A percentile compares a stretch with the other conserved stretches of the same genome.
These are phyloP conservation scores for Fraxinus sp. DNA, from an alignment of 305 asterid genomes.

Conservation along the genomic window DNA sequence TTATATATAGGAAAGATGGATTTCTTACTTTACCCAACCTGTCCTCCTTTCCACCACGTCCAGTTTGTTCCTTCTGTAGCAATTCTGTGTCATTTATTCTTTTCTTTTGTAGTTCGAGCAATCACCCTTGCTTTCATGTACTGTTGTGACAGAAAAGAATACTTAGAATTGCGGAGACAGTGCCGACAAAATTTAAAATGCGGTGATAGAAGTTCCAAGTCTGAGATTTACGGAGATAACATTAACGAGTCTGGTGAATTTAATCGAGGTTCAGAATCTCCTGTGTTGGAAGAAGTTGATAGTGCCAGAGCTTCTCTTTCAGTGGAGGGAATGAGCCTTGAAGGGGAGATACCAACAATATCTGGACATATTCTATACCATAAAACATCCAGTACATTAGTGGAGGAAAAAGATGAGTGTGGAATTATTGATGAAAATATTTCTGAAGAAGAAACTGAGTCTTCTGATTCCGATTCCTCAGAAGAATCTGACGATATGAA, in stretches of 20 bases:
- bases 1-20: neutral
- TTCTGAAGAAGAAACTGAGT: slow-evolving; percentile 51
- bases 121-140: slow-evolving; percentile 9
- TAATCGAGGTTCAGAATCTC: slow-evolving; percentile 45
- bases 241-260: slow-evolving; percentile 45
- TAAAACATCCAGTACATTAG: slow-evolving; percentile 22
- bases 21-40: neutral
- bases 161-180: slow-evolving; percentile 56
- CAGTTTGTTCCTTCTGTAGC: neutral
- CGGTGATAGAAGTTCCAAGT: slow-evolving; percentile 42
- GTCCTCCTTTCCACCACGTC: neutral
- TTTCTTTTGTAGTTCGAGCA: neutral
- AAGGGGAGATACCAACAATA: slow-evolving; percentile 25
- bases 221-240: slow-evolving; percentile 45
- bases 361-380: slow-evolving; percentile 5
- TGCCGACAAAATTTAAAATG: slow-evolving; percentile 55
- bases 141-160: slow-evolving; percentile 57
- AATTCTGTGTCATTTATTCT: neutral
- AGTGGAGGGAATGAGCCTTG: slow-evolving; percentile 28
- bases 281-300: slow-evolving; percentile 42
- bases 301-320: slow-evolving; percentile 44
- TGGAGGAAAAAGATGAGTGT: slow-evolving; percentile 38
- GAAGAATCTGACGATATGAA: slow-evolving; percentile 54
- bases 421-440: slow-evolving; percentile 34
- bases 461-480: slow-evolving; percentile 60